Percentiles rank a stretch among this genome's conserved stretches.
These are phyloP conservation scores for Pseudozyma pruni DNA, from an alignment of 1,284 basidiomycete genomes.

Conservation along the genomic window DNA sequence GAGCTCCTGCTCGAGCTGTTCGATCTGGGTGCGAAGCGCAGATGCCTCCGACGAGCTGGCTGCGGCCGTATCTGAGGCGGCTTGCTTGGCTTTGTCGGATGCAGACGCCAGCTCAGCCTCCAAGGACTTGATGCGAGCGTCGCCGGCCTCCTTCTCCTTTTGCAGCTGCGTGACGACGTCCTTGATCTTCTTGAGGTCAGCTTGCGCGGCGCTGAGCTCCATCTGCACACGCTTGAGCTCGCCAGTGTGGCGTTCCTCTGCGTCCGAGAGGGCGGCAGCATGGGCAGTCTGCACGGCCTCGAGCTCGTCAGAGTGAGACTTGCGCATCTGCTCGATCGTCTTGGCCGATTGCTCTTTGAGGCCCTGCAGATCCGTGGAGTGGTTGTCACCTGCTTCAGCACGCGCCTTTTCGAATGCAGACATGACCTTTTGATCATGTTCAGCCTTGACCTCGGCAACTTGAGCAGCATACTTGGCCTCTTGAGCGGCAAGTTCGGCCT, in stretches of 20 bases:
- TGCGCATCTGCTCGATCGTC: constrained; percentile 45
- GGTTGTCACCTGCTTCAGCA: constrained; percentile 46
- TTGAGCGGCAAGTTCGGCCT: constrained; percentile 37
- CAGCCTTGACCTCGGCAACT: constrained; percentile 44
- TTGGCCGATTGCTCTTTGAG: constrained; percentile 41
- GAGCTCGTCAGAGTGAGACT: constrained; percentile 45
- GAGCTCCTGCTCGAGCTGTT: constrained; percentile 40
- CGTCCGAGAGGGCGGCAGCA: constrained; percentile 28
- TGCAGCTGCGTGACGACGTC: constrained; percentile 32
- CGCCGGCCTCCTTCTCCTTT: constrained; percentile 33
- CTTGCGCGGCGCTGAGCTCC: constrained; percentile 42
- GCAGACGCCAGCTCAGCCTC: constrained; percentile 34
- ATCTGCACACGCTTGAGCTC: constrained; percentile 41
- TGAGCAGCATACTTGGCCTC: constrained; percentile 43
- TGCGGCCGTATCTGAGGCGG: constrained; percentile 23
- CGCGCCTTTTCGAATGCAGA: constrained; percentile 52
- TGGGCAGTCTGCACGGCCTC: constrained; percentile 32
- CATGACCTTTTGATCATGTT: constrained; percentile 48
- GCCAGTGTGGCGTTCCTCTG: constrained; percentile 17
- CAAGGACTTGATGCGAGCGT: constrained; percentile 25
- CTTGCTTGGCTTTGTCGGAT: constrained; percentile 35
- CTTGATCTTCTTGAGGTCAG: constrained; percentile 47
- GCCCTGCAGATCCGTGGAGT: constrained; percentile 45
- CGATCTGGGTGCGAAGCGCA: constrained; percentile 30
- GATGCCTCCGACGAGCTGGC: constrained; percentile 30